A percentile compares a stretch with the other conserved stretches of the same genome.
phyloP scores from a whole-genome alignment of 2,329 filamentous ascomycete genomes.

The Penicillium decumbens region DNA sequence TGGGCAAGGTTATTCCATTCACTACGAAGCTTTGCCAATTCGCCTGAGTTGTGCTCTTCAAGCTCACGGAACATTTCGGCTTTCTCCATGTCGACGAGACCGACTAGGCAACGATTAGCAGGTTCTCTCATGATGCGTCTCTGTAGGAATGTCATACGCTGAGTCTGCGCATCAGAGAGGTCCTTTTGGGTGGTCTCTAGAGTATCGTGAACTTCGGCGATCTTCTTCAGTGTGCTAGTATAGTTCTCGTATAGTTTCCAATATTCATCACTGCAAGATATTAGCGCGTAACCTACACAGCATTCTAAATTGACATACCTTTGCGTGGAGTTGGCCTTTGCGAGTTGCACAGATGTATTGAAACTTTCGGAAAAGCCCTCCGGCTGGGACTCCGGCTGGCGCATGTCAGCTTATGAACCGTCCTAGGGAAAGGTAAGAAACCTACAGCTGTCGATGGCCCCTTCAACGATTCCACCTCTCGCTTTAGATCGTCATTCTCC shows the following conservation, averaged over 20 bases:
- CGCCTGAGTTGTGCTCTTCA: slow-evolving; percentile 34
- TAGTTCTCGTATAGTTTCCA: slow-evolving; percentile 42
- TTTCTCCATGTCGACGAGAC: slow-evolving; percentile 37
- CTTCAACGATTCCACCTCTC: slow-evolving; percentile 35
- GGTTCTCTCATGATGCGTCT: not conserved
- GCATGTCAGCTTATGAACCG: slow-evolving; percentile 11
- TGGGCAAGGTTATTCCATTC: slow-evolving; percentile 34
- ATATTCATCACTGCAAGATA: slow-evolving; percentile 34
- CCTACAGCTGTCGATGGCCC: slow-evolving; percentile 20
- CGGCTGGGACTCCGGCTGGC: slow-evolving; percentile 26
- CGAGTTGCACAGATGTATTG: slow-evolving; percentile 29
- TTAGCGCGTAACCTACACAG: slow-evolving; percentile 11
- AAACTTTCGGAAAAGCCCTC: slow-evolving; percentile 35
- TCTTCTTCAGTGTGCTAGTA: slow-evolving; percentile 33
- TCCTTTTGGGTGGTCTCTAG: slow-evolving; percentile 35
- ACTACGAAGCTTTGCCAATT: slow-evolving; percentile 32
- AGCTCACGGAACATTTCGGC: slow-evolving; percentile 36
- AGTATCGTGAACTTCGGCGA: slow-evolving; percentile 37
- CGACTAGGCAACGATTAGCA: slow-evolving; percentile 29
- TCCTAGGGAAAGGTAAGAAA: not conserved
- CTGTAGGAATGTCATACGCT: slow-evolving; percentile 23
- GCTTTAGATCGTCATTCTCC: slow-evolving; percentile 39
- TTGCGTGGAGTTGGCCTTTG: slow-evolving; percentile 34
- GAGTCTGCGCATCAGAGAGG: slow-evolving; percentile 35
- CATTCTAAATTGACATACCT: slow-evolving; percentile 23